These are phyloP conservation scores for Nelumbo lutea DNA, from an alignment of 164 flowering plant species.

Conservation along the genomic window DNA sequence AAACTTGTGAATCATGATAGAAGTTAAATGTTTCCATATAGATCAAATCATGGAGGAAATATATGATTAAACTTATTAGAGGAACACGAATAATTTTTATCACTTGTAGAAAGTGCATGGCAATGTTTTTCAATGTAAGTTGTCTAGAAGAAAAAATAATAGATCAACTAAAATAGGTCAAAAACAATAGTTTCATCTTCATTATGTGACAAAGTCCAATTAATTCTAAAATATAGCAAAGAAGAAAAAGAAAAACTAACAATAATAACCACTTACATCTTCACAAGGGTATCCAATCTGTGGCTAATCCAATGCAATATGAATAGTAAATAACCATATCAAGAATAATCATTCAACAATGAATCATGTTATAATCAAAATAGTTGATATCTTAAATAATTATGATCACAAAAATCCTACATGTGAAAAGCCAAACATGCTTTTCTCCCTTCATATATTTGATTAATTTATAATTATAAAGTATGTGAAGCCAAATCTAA, in stretches of 20 bases:
- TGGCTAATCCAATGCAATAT: constrained; percentile 46
- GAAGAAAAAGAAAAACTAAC: not conserved
- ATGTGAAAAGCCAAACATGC: not conserved
- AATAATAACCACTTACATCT: constrained; percentile 36
- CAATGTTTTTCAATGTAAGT: not conserved
- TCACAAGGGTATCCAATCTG: constrained; percentile 55
- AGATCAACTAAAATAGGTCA: not conserved
- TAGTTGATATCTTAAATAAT: not conserved
- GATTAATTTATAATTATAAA: too few relatives aligned
- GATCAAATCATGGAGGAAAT: too few relatives aligned
- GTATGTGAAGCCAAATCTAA: not conserved
- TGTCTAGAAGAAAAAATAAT: not conserved
- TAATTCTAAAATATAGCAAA: not conserved
- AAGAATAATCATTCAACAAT: not conserved
- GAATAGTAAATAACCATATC: constrained; percentile 45
- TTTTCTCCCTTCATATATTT: not conserved
- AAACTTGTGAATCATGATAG: too few relatives aligned
- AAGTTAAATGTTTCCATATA: too few relatives aligned
- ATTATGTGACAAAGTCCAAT: too few relatives aligned
- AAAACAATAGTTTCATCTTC: not conserved
- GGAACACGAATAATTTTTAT: not conserved
- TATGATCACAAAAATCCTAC: not conserved
- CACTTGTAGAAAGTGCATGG: too few relatives aligned
- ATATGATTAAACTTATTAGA: not conserved
- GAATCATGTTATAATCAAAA: not conserved